Conservation (phyloP, 768 basidiomycete species). For the Trametes sanguinea region DNA sequence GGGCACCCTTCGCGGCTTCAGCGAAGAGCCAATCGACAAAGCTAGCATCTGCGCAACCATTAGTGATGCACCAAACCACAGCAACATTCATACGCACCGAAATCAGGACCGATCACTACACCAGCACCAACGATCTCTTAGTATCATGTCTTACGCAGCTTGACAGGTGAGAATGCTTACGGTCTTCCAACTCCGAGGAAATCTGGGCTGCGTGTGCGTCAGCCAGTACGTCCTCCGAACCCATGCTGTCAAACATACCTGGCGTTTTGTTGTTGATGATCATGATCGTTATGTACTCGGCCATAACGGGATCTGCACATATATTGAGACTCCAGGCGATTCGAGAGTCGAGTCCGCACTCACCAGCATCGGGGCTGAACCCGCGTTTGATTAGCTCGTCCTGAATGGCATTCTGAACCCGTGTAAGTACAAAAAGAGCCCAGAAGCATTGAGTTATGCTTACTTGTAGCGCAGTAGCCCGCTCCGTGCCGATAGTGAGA, state of each 20-base stretch:
- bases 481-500: constrained; percentile 77
- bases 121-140: background rate
- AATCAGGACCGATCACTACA: constrained; percentile 77
- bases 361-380: constrained; percentile 76
- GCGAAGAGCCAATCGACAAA: constrained; percentile 91
- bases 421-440: constrained; percentile 14
- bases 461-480: constrained; percentile 71
- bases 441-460: constrained; percentile 14
- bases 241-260: constrained; percentile 44
- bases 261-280: constrained; percentile 88
- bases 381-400: constrained; percentile 77
- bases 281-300: constrained; percentile 95
- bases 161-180: background rate
- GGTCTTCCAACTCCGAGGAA: constrained; percentile 19
- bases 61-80: constrained; percentile 16
- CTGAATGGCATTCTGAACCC: constrained; percentile 67
- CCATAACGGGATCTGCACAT: constrained; percentile 79
- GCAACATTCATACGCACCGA: constrained; percentile 49
- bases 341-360: constrained; percentile 26
- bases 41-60: constrained; percentile 55
- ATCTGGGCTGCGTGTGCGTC: constrained; percentile 19
- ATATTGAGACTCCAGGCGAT: background rate
- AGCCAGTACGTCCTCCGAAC: background rate
- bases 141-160: background rate
- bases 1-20: constrained; percentile 72